These are phyloP conservation scores for Nemania abortiva DNA, from an alignment of 2,329 filamentous ascomycete genomes.

Conservation along the genomic window DNA sequence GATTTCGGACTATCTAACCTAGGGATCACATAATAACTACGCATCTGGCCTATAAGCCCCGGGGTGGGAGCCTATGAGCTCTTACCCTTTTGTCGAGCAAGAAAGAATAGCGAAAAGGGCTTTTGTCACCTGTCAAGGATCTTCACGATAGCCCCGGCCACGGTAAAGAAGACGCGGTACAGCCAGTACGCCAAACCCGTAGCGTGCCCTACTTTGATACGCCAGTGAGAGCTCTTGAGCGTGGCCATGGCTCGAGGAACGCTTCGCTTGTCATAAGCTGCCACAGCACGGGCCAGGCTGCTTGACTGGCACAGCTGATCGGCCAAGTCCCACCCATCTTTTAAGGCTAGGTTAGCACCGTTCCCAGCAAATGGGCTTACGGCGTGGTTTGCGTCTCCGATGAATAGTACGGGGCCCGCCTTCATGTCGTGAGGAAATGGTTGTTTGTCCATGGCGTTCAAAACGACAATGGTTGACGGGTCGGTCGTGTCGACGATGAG, in stretches of 20 bases:
- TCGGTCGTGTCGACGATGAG: constrained; percentile 57
- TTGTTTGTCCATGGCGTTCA: constrained; percentile 59
- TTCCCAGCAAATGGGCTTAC: constrained; percentile 63
- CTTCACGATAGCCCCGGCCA: constrained; percentile 19
- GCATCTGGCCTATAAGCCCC: not conserved
- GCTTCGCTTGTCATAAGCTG: constrained; percentile 54
- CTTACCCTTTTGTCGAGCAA: not conserved
- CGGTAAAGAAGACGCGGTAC: constrained; percentile 34
- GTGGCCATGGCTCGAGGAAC: constrained; percentile 52
- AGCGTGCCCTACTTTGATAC: constrained; percentile 34
- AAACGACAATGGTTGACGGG: constrained; percentile 52
- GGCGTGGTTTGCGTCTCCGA: constrained; percentile 65
- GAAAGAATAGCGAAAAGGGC: not conserved
- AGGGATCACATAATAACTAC: not conserved
- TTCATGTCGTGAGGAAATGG: constrained; percentile 55
- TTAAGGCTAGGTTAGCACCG: constrained; percentile 62
- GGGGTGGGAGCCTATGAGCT: not conserved
- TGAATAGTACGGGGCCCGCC: constrained; percentile 55
- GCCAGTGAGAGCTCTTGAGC: constrained; percentile 38
- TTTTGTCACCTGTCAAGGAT: constrained; percentile 17
- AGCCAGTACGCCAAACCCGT: constrained; percentile 29
- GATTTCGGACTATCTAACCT: not conserved
- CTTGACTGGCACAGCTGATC: constrained; percentile 52
- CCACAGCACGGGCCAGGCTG: constrained; percentile 48
- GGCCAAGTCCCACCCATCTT: constrained; percentile 62